A percentile compares a stretch with the other conserved stretches of the same genome.
These are phyloP conservation scores for Carex arenaria DNA, from an alignment of 202 grass and related monocot species.

Conservation along the genomic window DNA sequence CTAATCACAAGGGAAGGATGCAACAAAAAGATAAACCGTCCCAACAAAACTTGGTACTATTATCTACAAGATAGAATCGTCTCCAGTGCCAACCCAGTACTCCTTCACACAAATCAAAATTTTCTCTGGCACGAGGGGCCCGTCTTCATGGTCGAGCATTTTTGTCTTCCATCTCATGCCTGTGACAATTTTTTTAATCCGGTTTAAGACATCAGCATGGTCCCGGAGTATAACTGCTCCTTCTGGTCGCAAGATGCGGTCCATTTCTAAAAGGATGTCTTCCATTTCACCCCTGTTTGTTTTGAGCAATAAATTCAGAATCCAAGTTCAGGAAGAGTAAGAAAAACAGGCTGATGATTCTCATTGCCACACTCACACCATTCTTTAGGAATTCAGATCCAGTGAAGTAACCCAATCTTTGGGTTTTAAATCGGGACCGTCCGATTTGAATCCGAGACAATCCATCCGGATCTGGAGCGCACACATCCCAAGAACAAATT, in stretches of 20 bases:
- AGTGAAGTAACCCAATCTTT: too few species aligned
- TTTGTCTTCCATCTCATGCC: constrained; percentile 86
- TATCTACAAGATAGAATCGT: constrained; percentile 39
- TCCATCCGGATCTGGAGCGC: too few species aligned
- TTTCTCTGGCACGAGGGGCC: constrained; percentile 55
- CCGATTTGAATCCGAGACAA: too few species aligned
- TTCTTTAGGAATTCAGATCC: too few species aligned
- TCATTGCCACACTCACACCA: not conserved
- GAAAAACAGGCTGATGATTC: not conserved
- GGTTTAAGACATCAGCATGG: constrained; percentile 58
- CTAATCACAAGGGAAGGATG: constrained; percentile 11
- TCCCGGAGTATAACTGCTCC: constrained; percentile 77
- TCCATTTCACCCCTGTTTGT: constrained; percentile 54
- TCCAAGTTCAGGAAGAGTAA: not conserved
- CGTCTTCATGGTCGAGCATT: constrained; percentile 88
- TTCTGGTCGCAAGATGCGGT: constrained; percentile 84
- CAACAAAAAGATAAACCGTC: constrained; percentile 13
- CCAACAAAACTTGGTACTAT: not conserved
- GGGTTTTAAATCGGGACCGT: too few species aligned
- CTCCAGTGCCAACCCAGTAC: constrained; percentile 59
- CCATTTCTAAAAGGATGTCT: constrained; percentile 97
- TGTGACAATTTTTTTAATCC: constrained; percentile 42
- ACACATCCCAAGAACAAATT: too few species aligned
- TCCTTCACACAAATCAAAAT: constrained; percentile 67
- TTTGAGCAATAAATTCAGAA: constrained; percentile 1